Evolutionary conservation across 2,329 filamentous ascomycete species (phyloP), one percentile per base, ranked within the genome.

Genomic region (Zymoseptoria ardabiliae): DNA sequence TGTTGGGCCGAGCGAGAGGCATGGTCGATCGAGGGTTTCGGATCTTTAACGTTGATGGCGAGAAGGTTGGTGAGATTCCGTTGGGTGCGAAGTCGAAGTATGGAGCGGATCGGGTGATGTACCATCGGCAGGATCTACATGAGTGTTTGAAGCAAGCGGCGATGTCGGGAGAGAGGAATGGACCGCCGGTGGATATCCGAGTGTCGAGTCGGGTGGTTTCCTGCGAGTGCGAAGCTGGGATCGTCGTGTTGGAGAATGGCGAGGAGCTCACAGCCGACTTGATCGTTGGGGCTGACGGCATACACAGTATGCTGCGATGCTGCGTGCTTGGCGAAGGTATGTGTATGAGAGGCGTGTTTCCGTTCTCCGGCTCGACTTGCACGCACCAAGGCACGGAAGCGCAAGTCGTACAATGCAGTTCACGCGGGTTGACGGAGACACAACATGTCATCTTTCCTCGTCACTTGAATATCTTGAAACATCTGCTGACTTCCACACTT

Each of bases 41-140:
- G 10, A 71, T 77, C 7, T 71, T 68, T 55, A 69, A 70, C 30
- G 60, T 63, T 0, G 71, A 72, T n/a, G 72, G 71, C 2, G 63
- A 65, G 20, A 60, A 71, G 56, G 70, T 71, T 8, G 69, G 69
- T 3, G 69, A 72, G 19, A 71, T 77, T 20, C 58, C 57, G 9
- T 62, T 67, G 2, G 63, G 75, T 10, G 62, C 65, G 13, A 70
- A 65, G 20, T 64, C 61, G 7, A 65, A 69, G 25, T 77, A 74
- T 58, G 75, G 73, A 3, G 75, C 73, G 8, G 71, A 77, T 55
- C 68, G 74, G 8, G 70, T 77, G 54, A 67, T 77, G 50, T 77
- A 75, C 58, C 75, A 78, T 59, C 69, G 76, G 20, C 74, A 76
- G 53, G 76, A 78, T 59, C 63, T 77, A 0, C 76, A 77, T 62